These are phyloP conservation scores for Sordariomycetes sp. DNA, from an alignment of 2,329 filamentous ascomycete species.

Conservation along the genomic window DNA sequence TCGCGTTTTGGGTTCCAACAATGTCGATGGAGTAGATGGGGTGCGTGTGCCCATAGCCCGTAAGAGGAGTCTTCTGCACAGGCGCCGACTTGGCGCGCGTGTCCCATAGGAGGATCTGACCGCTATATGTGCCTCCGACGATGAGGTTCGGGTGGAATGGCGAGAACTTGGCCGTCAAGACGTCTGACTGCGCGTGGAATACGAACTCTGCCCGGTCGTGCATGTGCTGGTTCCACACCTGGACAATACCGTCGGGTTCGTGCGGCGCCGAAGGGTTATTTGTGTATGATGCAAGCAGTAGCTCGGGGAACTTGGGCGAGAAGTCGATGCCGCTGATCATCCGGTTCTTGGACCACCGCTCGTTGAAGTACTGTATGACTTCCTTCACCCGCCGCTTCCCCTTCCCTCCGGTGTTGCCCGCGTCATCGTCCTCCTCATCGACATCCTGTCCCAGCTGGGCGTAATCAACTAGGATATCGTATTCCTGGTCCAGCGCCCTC, in stretches of 20 bases:
- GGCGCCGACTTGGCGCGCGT: conserved; percentile 80
- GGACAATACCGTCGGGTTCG: conserved; percentile 83
- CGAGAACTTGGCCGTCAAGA: conserved; percentile 93
- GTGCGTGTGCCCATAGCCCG: conserved; percentile 88
- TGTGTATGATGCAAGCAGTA: conserved; percentile 88
- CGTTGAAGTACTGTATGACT: conserved; percentile 84
- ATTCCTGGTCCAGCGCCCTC: conserved; percentile 86
- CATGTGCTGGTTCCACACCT: conserved; percentile 94
- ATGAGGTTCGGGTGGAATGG: conserved; percentile 96
- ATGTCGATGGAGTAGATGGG: conserved; percentile 93
- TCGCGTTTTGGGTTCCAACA: conserved; percentile 94
- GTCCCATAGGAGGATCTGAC: conserved; percentile 94
- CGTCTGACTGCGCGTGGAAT: conserved; percentile 91
- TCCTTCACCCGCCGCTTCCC: conserved; percentile 70
- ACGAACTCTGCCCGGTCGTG: conserved; percentile 92
- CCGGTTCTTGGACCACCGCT: conserved; percentile 91
- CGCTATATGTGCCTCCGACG: conserved; percentile 89
- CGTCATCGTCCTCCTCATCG: conserved; percentile 73
- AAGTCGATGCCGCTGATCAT: conserved; percentile 96
- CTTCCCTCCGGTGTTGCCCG: conserved; percentile 54
- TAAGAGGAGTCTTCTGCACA: conserved; percentile 91
- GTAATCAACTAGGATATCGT: conserved; percentile 93
- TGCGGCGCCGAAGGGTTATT: conserved; percentile 93
- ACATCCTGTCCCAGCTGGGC: conserved; percentile 63
- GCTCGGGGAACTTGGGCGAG: conserved; percentile 87